Base-by-base conservation (phyloP, 2,329 filamentous ascomycete species). In the Fusarium albidum region DNA sequence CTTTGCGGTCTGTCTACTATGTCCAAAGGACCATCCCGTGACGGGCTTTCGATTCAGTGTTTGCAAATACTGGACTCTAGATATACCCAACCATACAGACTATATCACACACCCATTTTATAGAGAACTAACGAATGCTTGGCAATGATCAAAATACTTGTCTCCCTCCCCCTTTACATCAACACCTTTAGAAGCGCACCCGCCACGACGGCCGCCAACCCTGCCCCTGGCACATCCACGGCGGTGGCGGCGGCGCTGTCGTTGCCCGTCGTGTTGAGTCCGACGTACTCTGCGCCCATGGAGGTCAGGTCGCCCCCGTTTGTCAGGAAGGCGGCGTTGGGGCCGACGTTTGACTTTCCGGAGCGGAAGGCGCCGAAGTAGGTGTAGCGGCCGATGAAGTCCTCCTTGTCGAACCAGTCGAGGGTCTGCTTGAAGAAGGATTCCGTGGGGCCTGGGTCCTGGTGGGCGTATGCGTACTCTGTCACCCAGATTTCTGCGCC, bases 261-360 rank as follows among this genome's bases (percentile, higher is more conserved):
- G 3, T 81, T 70, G 2, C 79, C 80, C 2, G 79, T 82, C 1
- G 75, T 76, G 11, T 62, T 63, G 8, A 76, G 72, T 2, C 91
- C 85, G n/a, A 95, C 71, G 70, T 94, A 95, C 87, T 87, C 89
- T 3, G 82, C 81, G 1, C 91, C 91, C 59, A 94, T 89, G 61
- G 91, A 85, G 2, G 90, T 93, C 57, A 95, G 75, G 55, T 84
- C 67, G 34, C 91, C 91, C 13, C 83, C 78, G 34, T 83, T 76
- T 66, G 85, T 87, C 39, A 94, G 77, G 78, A 95, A 88, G 1
- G 86, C 83, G 2, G 81, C 85, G 55, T 92, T 91, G 4, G 86
- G 79, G 0, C 91, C 91, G 7, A 93, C 86, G 61, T 92, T 94
- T 57, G 87, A 89, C 13, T 83, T 83, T 42, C 80, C 75, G 4